A percentile compares a stretch with the other conserved stretches of the same genome.
Evolutionary conservation across 2,329 filamentous ascomycete species (phyloP).

Genomic region (Tolypocladium inflatum): DNA sequence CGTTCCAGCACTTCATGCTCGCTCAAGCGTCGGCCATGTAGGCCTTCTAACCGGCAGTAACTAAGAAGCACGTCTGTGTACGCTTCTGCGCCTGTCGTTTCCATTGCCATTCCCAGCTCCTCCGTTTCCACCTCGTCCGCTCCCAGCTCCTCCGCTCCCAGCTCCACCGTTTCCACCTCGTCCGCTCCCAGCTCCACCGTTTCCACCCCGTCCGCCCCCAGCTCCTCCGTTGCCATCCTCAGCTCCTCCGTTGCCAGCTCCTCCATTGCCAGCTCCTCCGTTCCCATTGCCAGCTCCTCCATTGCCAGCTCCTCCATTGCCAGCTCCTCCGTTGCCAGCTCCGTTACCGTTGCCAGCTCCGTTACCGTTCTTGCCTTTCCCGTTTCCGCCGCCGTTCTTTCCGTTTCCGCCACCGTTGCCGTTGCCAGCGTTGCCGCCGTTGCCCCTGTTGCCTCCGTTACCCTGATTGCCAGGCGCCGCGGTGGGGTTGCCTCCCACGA

Average conservation of each 20-base stretch:
- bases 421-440: slow-evolving; percentile 1
- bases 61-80: not conserved
- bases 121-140: too few species aligned
- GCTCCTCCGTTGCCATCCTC: too few species aligned
- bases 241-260: too few species aligned
- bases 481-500: not conserved
- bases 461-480: slow-evolving; percentile 2
- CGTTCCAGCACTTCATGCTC: not conserved
- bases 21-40: not conserved
- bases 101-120: not conserved
- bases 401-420: not conserved
- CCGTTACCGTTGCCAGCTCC: not conserved
- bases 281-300: not conserved
- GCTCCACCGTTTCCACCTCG: slow-evolving; percentile 1
- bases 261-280: not conserved
- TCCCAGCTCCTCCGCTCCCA: not conserved
- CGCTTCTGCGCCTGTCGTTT: not conserved
- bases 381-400: not conserved
- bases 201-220: not conserved
- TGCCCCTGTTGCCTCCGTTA: slow-evolving; percentile 5
- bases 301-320: too few species aligned
- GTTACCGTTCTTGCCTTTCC: not conserved
- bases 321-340: not conserved
- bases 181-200: not conserved
- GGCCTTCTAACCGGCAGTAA: not conserved